These are phyloP conservation scores for Komagataella pseudopastoris DNA, from an alignment of 805 yeast genomes.

Conservation along the genomic window DNA sequence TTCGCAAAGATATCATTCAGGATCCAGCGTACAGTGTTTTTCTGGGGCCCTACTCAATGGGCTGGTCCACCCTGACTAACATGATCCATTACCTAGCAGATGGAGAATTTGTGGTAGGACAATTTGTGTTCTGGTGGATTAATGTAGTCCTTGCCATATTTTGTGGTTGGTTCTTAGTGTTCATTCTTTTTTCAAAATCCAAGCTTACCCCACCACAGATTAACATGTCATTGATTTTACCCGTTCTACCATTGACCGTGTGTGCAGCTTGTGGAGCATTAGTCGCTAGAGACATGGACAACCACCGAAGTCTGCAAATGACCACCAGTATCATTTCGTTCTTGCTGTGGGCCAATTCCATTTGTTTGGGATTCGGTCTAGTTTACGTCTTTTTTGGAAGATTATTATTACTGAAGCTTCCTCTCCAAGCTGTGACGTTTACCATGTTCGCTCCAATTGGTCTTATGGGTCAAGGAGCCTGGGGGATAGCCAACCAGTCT, in stretches of 20 bases:
- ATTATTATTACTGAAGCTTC: constrained; percentile 42
- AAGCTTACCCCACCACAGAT: constrained; percentile 23
- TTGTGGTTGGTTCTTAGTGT: constrained; percentile 51
- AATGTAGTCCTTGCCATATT: constrained; percentile 37
- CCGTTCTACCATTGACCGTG: constrained; percentile 73
- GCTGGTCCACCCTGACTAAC: constrained; percentile 50
- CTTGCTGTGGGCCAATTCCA: constrained; percentile 59
- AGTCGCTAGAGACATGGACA: constrained; percentile 30
- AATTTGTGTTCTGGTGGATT: constrained; percentile 59
- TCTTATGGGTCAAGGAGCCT: constrained; percentile 76
- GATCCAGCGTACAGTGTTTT: constrained; percentile 41
- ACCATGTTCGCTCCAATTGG: constrained; percentile 75
- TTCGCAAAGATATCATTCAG: constrained; percentile 16
- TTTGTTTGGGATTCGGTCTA: constrained; percentile 41
- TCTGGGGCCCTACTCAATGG: constrained; percentile 79
- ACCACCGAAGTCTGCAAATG: constrained; percentile 23
- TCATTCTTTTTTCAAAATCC: constrained; percentile 26
- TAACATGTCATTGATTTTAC: constrained; percentile 49
- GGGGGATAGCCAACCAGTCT: constrained; percentile 36
- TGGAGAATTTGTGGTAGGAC: constrained; percentile 21
- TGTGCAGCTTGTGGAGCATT: constrained; percentile 58
- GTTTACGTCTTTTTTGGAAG: constrained; percentile 48
- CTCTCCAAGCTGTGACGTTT: constrained; percentile 38
- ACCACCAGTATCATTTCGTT: constrained; percentile 40
- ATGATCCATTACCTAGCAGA: constrained; percentile 34